A percentile compares a stretch with the other conserved stretches of the same genome.
phyloP scores from a whole-genome alignment of 2,329 filamentous ascomycete genomes.

The Paracamarosporium sp. region DNA sequence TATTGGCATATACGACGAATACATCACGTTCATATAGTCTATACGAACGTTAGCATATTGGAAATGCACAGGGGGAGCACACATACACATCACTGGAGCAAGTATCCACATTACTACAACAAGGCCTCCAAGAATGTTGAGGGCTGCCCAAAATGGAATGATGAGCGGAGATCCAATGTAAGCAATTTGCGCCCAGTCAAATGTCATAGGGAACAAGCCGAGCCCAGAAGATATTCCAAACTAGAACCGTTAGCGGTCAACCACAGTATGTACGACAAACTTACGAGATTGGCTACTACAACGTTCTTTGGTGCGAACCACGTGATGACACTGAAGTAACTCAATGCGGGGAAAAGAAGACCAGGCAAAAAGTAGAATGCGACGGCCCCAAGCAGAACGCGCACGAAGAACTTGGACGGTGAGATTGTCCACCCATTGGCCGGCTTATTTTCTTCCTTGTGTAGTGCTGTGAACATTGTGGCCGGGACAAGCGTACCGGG shows the following conservation, averaged over 20 bases:
- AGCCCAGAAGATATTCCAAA: constrained; percentile 87
- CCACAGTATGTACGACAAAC: constrained; percentile 15
- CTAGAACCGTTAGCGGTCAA: constrained; percentile 28
- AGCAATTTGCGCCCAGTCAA: constrained; percentile 91
- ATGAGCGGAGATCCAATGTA: constrained; percentile 85
- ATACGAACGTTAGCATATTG: neutral
- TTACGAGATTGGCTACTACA: constrained; percentile 77
- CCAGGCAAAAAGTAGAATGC: constrained; percentile 86
- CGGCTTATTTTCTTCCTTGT: constrained; percentile 81
- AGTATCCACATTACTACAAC: constrained; percentile 85
- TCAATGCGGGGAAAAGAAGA: constrained; percentile 80
- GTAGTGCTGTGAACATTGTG: constrained; percentile 86
- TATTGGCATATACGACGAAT: constrained; percentile 85
- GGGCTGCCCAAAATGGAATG: constrained; percentile 84
- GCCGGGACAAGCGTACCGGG: constrained; percentile 87
- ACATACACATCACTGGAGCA: constrained; percentile 73
- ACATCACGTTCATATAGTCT: constrained; percentile 80
- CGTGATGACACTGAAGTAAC: constrained; percentile 87
- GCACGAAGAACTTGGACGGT: constrained; percentile 82
- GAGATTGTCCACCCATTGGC: constrained; percentile 85
- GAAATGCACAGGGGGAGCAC: neutral
- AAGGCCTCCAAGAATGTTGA: constrained; percentile 82
- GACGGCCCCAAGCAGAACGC: constrained; percentile 74
- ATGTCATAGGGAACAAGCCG: constrained; percentile 83
- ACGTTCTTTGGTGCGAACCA: constrained; percentile 89